These are phyloP conservation scores for Ustilago nuda DNA, from an alignment of 1,284 basidiomycete genomes.

Conservation along the genomic window DNA sequence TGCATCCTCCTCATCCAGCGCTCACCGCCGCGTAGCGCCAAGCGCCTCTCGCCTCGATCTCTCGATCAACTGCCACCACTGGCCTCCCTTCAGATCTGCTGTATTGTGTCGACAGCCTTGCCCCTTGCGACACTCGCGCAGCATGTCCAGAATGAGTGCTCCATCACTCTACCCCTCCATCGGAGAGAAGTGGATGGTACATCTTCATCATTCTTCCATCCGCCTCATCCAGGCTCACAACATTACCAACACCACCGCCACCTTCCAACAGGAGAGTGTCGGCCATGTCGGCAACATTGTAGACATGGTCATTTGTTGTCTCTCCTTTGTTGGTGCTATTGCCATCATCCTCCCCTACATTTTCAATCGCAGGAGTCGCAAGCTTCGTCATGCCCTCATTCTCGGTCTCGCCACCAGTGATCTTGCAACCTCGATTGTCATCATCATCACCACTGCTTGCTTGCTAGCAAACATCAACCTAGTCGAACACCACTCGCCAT, in stretches of 20 bases:
- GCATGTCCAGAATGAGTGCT: neutral
- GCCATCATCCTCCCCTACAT: constrained; percentile 62
- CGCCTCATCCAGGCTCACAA: constrained; percentile 21
- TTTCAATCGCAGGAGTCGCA: constrained; percentile 46
- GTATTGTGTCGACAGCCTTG: neutral
- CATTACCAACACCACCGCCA: constrained; percentile 26
- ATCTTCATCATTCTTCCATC: constrained; percentile 32
- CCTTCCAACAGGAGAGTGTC: constrained; percentile 44
- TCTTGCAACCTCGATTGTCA: constrained; percentile 50
- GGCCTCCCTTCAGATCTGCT: neutral
- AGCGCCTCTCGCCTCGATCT: neutral
- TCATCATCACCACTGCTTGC: constrained; percentile 53
- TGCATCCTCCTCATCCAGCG: neutral
- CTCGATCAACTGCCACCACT: neutral
- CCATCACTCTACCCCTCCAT: constrained; percentile 2
- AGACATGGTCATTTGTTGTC: constrained; percentile 58
- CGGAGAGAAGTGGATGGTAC: constrained; percentile 2
- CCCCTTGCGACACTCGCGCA: neutral
- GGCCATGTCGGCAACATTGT: constrained; percentile 53
- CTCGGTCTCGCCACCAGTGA: constrained; percentile 62
- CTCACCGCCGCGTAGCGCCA: neutral
- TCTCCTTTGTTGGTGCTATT: constrained; percentile 53
- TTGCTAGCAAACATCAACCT: constrained; percentile 52
- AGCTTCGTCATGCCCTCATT: constrained; percentile 61
- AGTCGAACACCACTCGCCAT: constrained; percentile 22